These are phyloP conservation scores for Suhomyces yuchorum DNA, from an alignment of 1,139 yeast genomes.

Conservation along the genomic window DNA sequence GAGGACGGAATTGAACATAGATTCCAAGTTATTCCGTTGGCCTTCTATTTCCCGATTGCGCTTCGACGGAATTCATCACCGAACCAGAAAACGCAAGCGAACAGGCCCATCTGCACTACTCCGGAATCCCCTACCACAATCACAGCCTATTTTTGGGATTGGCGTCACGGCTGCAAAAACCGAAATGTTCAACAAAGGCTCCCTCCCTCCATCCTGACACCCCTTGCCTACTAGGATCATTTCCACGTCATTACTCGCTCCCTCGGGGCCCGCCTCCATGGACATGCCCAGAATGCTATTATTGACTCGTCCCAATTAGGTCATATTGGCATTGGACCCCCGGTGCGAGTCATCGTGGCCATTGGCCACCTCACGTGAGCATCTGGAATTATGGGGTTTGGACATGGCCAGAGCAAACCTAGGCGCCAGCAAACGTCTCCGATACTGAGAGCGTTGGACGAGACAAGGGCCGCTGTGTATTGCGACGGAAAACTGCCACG, in stretches of 20 bases:
- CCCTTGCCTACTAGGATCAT: background rate
- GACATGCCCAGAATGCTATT: background rate
- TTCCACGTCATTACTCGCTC: background rate
- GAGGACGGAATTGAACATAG: too few species aligned
- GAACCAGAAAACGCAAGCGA: background rate
- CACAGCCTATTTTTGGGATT: background rate
- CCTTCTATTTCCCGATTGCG: background rate
- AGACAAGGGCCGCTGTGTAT: too few species aligned
- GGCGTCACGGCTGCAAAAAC: background rate
- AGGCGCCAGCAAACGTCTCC: too few species aligned
- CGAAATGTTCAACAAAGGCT: background rate
- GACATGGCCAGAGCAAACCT: too few species aligned
- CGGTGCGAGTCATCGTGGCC: background rate
- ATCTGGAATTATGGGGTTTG: too few species aligned
- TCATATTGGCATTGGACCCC: background rate
- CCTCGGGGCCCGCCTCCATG: background rate
- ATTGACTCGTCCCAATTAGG: background rate
- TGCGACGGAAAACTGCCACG: too few species aligned
- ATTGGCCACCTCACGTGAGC: background rate
- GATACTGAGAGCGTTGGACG: too few species aligned
- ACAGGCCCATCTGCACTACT: background rate
- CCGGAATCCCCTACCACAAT: background rate
- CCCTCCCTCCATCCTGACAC: background rate
- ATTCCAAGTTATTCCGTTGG: too few species aligned
- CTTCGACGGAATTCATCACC: background rate